Conservation (phyloP, 345 rosid species). For the Psidium guajava region DNA sequence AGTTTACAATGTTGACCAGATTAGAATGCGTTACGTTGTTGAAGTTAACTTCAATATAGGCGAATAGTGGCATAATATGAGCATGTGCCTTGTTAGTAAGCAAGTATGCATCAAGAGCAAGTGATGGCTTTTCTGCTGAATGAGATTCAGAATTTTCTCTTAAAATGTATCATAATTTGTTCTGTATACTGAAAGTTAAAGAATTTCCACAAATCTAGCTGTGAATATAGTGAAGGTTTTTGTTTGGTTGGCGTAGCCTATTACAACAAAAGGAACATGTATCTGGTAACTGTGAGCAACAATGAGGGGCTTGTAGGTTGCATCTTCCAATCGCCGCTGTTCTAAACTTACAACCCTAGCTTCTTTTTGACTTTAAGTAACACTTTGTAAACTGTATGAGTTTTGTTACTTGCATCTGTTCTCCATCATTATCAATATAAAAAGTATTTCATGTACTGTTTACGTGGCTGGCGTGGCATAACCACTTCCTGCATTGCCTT, state of each 20-base stretch:
- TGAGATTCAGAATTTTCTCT: background rate
- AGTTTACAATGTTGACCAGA: conserved; percentile 77
- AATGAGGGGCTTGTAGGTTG: background rate
- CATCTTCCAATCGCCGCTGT: background rate
- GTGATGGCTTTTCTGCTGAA: background rate
- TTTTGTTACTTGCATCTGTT: background rate
- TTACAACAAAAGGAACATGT: background rate
- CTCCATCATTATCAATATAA: background rate
- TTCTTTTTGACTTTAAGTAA: background rate
- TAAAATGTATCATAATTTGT: background rate
- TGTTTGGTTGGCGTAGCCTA: background rate
- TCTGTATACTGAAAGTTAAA: background rate
- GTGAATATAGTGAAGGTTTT: background rate
- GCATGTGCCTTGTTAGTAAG: background rate
- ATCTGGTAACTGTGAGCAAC: background rate
- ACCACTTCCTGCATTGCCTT: background rate
- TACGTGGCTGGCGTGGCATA: background rate
- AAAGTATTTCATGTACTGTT: background rate
- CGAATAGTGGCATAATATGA: background rate
- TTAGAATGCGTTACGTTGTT: conserved; percentile 65
- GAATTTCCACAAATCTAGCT: background rate
- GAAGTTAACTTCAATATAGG: conserved; percentile 62
- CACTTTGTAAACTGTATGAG: background rate
- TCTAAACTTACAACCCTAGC: background rate
- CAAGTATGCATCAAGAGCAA: background rate